A percentile compares a stretch with the other conserved stretches of the same genome.
Evolutionary conservation across 2,329 filamentous ascomycete genomes (phyloP).

Genomic region (Venturia oleaginea): DNA sequence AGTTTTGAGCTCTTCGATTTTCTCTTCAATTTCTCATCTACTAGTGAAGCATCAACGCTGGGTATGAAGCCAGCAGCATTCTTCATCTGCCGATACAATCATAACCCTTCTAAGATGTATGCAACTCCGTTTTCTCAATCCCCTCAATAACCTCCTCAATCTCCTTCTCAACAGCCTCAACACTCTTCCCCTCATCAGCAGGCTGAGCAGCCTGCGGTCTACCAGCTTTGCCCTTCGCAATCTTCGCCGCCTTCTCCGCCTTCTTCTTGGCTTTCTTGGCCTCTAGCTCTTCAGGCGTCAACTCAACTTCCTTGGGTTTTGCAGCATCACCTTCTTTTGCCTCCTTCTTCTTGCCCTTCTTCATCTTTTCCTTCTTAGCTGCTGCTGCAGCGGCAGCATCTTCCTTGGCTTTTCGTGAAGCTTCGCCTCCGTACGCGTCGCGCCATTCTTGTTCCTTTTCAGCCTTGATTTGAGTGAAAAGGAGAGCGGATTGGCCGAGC

Average conservation of each 20-base stretch:
- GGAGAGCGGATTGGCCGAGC: constrained; percentile 68
- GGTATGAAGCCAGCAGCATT: not conserved
- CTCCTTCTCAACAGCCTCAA: constrained; percentile 63
- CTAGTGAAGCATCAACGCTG: not conserved
- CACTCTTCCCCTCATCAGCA: constrained; percentile 53
- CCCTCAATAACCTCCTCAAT: constrained; percentile 37
- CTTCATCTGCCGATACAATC: not conserved
- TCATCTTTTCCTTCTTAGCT: constrained; percentile 42
- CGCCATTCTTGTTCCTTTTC: constrained; percentile 80
- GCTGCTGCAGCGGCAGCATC: constrained; percentile 52
- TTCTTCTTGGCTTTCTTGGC: constrained; percentile 53
- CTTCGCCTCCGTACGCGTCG: constrained; percentile 59
- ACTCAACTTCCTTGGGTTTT: constrained; percentile 47
- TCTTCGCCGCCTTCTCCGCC: constrained; percentile 32
- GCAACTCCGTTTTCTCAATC: constrained; percentile 35
- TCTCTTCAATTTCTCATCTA: not conserved
- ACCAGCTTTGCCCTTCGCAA: constrained; percentile 52
- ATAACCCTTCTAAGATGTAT: constrained; percentile 24
- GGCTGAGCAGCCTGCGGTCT: constrained; percentile 28
- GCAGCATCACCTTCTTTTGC: not conserved
- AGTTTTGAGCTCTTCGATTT: not conserved
- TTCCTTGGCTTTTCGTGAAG: constrained; percentile 58
- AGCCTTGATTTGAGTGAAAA: constrained; percentile 75
- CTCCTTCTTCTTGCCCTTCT: constrained; percentile 46
- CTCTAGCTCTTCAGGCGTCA: constrained; percentile 55